Base-by-base conservation (phyloP, 306 rosid species). In the Betula pendula region DNA sequence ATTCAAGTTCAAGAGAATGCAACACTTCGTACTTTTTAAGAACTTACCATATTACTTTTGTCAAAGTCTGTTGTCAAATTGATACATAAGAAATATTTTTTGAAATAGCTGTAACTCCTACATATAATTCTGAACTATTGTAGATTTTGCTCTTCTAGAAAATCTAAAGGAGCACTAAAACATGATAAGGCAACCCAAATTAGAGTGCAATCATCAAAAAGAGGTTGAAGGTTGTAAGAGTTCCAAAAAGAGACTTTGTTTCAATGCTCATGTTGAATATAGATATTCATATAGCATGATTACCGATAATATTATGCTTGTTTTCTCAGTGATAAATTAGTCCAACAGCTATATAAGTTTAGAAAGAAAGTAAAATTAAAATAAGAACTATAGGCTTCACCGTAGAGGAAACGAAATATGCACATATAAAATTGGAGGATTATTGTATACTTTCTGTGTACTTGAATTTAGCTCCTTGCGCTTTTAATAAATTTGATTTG, bases 1-100 rank as follows among this genome's bases (percentile, higher is more conserved):
- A 22, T 60, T 58, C 85, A 80, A 73, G 79, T 24, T 70, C 51
- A 71, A 71, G 70, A 55, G 59, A 52, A 52, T 17, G 59, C 19
- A 55, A 14, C 5, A 69, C 42, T 70, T 47, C 35, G 25, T 16
- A 62, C 2, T 62, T 33, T 62, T 7, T 62, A 62, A 62, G 22
- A 62, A 62, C 44, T 2, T 29, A 16, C 43, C 10, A 31, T 4
- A 7, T 31, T 29, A 22, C 43, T 56, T 53, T 53, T 29, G 38
- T 4, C 11, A 29, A 17, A 15, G 24, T 63, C 38, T 33, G 24
- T 65, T 33, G 27, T 65, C 47, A 35, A 3, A 16, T 8, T 65
- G 47, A 35, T 62, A 43, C 68, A 27, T 3, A 35, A 65, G 48
- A 8, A 10, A 35, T n/a, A 35, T 35, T 13, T 65, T 47, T 47